Base-by-base conservation (phyloP, 768 basidiomycete species). In the Tephrocybe sp. region DNA sequence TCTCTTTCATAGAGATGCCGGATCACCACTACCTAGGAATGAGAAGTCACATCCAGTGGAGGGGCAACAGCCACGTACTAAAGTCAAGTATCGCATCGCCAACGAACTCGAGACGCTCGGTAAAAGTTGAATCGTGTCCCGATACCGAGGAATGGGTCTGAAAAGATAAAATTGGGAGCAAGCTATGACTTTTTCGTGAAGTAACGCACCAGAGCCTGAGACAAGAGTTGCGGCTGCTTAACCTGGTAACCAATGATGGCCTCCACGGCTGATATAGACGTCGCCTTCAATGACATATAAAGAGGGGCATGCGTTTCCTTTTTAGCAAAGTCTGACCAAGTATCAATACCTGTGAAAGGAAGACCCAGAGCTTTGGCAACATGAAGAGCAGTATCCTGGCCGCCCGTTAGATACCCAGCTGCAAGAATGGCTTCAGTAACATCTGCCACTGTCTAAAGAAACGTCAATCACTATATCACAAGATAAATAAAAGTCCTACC, bases 51-150 rank as follows among this genome's bases (percentile, higher is more conserved):
- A n/a, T n/a, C 36, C 37, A 19, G 44, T 37, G 53, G 38, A 44
- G 34, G 26, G 24, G 44, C 25, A 40, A 44, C 32, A 24, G 38
- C 34, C 24, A 70, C 88, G 47, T 60, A 92, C 91, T 66, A 50
- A 90, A 87, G 64, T 93, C 92, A 21, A 94, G 76, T 43, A 94
- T 80, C 1, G 88, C 89, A 67, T 94, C 92, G 11, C 92, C 92
- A 32, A 92, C 73, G 62, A 92, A 94, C 63, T 92, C 90, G 28
- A 93, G 75, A 49, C 87, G 75, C 59, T 91, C 87, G 60, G 88
- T 87, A 15, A 79, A 79, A 12, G 74, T 78, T 30, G 74, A 69
- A 48, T 84, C 79, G 49, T 71, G 74, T 3, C 76, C 77, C 53
- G 79, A 76, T 27, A 78, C 69, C 0, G 86, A 86, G 2, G 79